Evolutionary conservation across 2,329 filamentous ascomycete species (phyloP), one percentile per base, ranked within the genome.

Genomic region (Cryphonectria naterciae): DNA sequence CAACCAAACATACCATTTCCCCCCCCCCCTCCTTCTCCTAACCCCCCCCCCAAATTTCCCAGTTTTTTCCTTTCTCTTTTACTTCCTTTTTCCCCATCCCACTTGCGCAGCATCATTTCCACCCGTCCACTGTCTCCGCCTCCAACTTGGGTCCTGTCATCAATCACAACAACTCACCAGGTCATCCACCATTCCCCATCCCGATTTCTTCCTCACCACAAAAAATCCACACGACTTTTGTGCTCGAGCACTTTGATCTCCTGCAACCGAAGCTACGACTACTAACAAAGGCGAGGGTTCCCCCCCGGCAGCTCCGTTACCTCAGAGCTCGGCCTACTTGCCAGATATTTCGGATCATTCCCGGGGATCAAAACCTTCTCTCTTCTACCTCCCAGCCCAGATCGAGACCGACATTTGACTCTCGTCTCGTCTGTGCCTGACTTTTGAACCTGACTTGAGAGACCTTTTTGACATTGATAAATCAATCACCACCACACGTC

Each of bases 261-360:
- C 32, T 11, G 37, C 32, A 19, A 58, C 49, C 49, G 35, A 56
- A n/a, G 28, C 43, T 37, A 25, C 22, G 61, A 64, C 61, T 15
- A 17, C 37, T 22, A n/a, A 35, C 32, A 60, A 4, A 37, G 11
- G 32, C 65, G 22, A 67, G 65, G 65, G 28, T 43, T 39, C 15
- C 17, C 11, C 49, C 17, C 52, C 32, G 35, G 25, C 49, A 37
- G 35, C 65, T 39, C 64, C 43, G 64, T 54, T 37, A 11, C 52
- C 58, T 67, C 49, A 68, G 58, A 28, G 28, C 52, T 72, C 70
- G 65, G 70, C 56, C 70, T 54, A 63, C 60, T 37, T 68, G 54
- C 65, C 70, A 70, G 60, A 49, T 65, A 65, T 61, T 60, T 70
- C 61, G 65, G 68, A 65, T 68, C 41, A 52, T 72, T 60, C 54